phyloP scores from a whole-genome alignment of 164 flowering plant genomes.

The Berberis thunbergii region DNA sequence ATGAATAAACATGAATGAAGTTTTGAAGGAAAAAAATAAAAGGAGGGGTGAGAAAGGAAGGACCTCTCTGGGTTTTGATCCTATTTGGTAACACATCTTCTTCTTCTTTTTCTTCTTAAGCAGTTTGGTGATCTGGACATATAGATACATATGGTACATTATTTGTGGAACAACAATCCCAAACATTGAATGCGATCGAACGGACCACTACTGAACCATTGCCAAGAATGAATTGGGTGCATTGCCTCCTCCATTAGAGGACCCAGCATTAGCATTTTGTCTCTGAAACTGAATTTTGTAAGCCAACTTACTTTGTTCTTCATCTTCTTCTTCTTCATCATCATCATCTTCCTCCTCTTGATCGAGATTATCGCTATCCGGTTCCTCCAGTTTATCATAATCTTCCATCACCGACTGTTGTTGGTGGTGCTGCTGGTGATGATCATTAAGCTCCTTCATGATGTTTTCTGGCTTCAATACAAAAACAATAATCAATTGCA shows the following conservation, averaged over 20 bases:
- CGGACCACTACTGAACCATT: constrained; percentile 34
- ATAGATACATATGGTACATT: constrained; percentile 37
- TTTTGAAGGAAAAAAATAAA: neutral
- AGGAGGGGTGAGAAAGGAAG: neutral
- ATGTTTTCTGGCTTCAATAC: constrained; percentile 76
- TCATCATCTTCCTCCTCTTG: constrained; percentile 30
- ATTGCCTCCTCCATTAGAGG: constrained; percentile 31
- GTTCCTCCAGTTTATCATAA: constrained; percentile 21
- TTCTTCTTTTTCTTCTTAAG: neutral
- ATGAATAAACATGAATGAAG: constrained; percentile 7
- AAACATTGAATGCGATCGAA: no score
- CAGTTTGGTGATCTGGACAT: neutral
- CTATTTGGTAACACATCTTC: neutral
- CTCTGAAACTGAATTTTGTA: constrained; percentile 43
- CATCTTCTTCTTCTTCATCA: constrained; percentile 26
- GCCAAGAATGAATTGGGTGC: constrained; percentile 31
- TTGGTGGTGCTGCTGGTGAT: constrained; percentile 3
- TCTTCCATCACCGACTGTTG: constrained; percentile 11
- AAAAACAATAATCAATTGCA: constrained; percentile 29
- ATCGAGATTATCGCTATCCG: constrained; percentile 20
- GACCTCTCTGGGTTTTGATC: neutral
- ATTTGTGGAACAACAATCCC: neutral
- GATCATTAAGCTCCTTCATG: constrained; percentile 45
- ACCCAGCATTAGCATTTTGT: constrained; percentile 16
- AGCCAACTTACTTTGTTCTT: constrained; percentile 27